Percentiles rank a stretch among this genome's conserved stretches.
These are phyloP conservation scores for Spathaspora passalidarum DNA, from an alignment of 805 yeast species.

Conservation along the genomic window DNA sequence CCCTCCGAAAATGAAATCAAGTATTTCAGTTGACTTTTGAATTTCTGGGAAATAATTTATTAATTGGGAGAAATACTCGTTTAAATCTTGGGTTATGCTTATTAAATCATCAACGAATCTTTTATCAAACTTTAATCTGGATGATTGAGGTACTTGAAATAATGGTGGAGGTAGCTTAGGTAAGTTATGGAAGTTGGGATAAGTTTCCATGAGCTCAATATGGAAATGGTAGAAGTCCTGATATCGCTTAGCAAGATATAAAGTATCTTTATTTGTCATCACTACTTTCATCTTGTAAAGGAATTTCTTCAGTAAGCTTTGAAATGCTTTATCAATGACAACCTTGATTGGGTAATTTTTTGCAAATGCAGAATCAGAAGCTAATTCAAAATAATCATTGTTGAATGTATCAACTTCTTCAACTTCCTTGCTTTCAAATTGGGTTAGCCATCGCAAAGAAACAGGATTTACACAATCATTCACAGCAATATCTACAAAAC, in stretches of 20 bases:
- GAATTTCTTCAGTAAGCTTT: slow-evolving; percentile 18
- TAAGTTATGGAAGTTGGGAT: slow-evolving; percentile 10
- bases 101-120: slow-evolving; percentile 15
- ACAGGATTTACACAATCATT: slow-evolving; percentile 35
- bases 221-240: slow-evolving; percentile 38
- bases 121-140: slow-evolving; percentile 10
- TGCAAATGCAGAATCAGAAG: not conserved
- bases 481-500: slow-evolving; percentile 37
- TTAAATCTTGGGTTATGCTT: slow-evolving; percentile 21
- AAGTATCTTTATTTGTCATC: slow-evolving; percentile 14
- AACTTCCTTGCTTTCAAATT: slow-evolving; percentile 3
- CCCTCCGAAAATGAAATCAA: slow-evolving; percentile 9
- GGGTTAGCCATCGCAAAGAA: slow-evolving; percentile 29
- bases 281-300: slow-evolving; percentile 35
- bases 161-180: slow-evolving; percentile 33
- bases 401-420: not conserved
- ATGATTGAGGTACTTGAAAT: slow-evolving; percentile 1
- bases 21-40: slow-evolving; percentile 8
- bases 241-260: slow-evolving; percentile 29
- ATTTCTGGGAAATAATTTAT: slow-evolving; percentile 12
- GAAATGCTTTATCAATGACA: slow-evolving; percentile 25
- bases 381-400: not conserved
- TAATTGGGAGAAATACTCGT: slow-evolving; percentile 22
- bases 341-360: slow-evolving; percentile 12
- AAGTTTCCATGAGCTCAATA: slow-evolving; percentile 10